phyloP scores from a whole-genome alignment of 345 rosid genomes.

The Euphorbia peplus region DNA sequence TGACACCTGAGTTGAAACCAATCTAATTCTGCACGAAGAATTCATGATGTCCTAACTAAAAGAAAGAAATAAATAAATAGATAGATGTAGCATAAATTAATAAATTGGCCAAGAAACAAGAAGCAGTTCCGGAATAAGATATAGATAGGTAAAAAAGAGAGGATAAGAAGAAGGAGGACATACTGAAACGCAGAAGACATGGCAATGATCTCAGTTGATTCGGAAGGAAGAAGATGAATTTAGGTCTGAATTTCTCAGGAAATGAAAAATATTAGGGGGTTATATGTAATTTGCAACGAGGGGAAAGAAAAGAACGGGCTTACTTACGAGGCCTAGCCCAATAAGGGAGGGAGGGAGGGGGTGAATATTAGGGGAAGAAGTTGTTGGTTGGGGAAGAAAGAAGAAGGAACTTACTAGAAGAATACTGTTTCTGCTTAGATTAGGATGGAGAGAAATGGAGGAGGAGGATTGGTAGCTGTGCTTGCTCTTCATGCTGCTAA shows the following conservation, averaged over 20 bases:
- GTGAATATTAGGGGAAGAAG: too few species aligned
- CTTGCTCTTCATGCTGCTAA: constrained; percentile 65
- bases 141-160: too few species aligned
- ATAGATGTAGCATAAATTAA: not conserved
- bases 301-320: not conserved
- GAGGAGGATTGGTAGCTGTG: constrained; percentile 60
- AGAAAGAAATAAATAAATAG: too few species aligned
- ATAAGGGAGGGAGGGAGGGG: too few species aligned
- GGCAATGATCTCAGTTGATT: too few species aligned
- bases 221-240: not conserved
- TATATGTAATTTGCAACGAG: not conserved
- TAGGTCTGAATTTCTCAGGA: not conserved
- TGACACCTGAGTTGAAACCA: not conserved
- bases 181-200: not conserved
- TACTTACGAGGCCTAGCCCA: too few species aligned
- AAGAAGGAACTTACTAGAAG: not conserved
- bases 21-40: not conserved
- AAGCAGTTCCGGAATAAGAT: not conserved
- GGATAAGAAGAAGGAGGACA: not conserved
- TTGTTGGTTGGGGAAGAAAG: not conserved
- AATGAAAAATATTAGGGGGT: not conserved
- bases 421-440: not conserved
- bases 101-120: not conserved
- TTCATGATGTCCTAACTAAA: not conserved
- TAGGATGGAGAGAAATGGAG: too few species aligned